Base-by-base conservation (phyloP, 2,329 filamentous ascomycete species). In the Fusarium anthophilum region DNA sequence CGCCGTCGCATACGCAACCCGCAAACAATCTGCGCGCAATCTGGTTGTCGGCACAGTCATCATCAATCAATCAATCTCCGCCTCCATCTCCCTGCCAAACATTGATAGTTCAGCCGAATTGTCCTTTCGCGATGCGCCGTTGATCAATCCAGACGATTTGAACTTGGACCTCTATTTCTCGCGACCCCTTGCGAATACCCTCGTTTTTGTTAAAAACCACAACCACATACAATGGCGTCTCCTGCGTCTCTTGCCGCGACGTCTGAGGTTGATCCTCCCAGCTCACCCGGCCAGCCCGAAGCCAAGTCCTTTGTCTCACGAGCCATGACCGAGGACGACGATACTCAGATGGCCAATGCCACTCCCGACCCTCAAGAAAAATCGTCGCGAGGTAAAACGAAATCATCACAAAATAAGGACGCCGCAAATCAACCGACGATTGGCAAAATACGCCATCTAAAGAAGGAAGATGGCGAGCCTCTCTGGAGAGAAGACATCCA, bases 401-500 rank as follows among this genome's bases (percentile, higher is more conserved):
- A 82, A 62, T 70, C 70, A 26, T 79, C 80, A 54, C 79, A 81
- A 51, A 77, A 72, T 57, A 83, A 82, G 60, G 83, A 83, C 41
- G 73, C 78, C 54, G 81, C 80, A 61, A 78, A 79, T 44, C 81
- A 83, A 59, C 80, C 80, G 65, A 80, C 84, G 61, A 84, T 89
- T 58, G 89, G 89, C 75, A 97, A 96, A 85, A 94, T 97, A 66
- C 86, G 93, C 60, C 94, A 96, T 81, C 84, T 97, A 59, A 97
- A 97, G 83, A 96, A 96, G 82, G 93, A 95, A 70, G 94, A 97
- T 79, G 94, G 94, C 79, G 93, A 95, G 76, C 94, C 94, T 54
- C 87, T 97, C 8, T 97, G 94, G 94, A 88, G 94, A 77, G 91
- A 91, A 80, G 94, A 97, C 82, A 97, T 97, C 69, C 94, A 97